Percentiles rank a stretch among this genome's conserved stretches.
These are phyloP conservation scores for Nannochloris sp. DNA, from an alignment of 139 green algal species.

Conservation along the genomic window DNA sequence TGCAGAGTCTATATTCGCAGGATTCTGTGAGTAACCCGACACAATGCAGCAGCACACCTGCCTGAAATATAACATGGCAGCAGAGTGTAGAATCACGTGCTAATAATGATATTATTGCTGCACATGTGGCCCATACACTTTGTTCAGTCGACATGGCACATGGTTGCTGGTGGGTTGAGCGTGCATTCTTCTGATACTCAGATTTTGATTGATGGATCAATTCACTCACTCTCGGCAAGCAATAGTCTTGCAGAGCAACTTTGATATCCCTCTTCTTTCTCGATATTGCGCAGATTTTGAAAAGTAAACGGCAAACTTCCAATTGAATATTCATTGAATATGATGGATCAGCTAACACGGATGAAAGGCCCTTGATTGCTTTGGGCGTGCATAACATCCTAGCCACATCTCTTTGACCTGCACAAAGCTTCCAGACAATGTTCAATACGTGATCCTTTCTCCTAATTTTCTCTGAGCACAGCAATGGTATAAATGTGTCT, in stretches of 20 bases:
- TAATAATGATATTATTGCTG: background rate
- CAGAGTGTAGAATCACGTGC: slow-evolving; percentile 2
- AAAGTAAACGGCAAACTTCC: background rate
- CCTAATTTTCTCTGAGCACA: background rate
- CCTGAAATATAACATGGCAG: slow-evolving; percentile 10
- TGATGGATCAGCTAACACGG: slow-evolving; percentile 11
- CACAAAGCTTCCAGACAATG: background rate
- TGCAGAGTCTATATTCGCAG: background rate
- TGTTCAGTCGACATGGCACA: background rate
- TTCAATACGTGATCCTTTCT: no score
- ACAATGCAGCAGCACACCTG: background rate
- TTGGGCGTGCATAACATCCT: slow-evolving; percentile 2
- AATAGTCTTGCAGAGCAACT: slow-evolving; percentile 2
- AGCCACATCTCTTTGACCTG: background rate
- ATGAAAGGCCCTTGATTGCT: slow-evolving; percentile 12
- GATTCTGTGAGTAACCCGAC: background rate
- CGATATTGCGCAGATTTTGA: background rate
- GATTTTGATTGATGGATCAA: slow-evolving; percentile 6
- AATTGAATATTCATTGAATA: background rate
- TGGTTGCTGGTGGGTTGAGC: background rate
- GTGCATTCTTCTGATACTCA: background rate
- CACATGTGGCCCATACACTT: background rate
- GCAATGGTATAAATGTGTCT: background rate
- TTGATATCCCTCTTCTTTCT: background rate
- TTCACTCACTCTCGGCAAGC: slow-evolving; percentile 2